Conservation (phyloP, 768 basidiomycete genomes). For the Mycena vulgaris region DNA sequence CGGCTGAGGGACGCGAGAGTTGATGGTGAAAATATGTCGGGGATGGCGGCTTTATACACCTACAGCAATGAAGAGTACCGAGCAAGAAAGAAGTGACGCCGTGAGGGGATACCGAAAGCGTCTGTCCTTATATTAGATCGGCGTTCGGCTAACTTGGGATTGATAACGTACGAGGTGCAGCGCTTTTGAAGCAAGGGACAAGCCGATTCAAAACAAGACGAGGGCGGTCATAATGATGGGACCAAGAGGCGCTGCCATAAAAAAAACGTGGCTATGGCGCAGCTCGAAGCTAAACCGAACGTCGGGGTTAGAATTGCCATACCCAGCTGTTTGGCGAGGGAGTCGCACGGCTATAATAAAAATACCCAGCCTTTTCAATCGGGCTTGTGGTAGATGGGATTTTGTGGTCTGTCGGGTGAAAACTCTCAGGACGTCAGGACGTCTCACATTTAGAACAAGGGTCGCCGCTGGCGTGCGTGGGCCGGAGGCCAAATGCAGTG, state of each 20-base stretch:
- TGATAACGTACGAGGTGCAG: constrained; percentile 27
- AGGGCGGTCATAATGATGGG: constrained; percentile 32
- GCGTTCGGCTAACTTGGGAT: constrained; percentile 27
- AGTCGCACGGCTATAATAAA: constrained; percentile 20
- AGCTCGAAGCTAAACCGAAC: constrained; percentile 30
- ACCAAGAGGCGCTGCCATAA: constrained; percentile 25
- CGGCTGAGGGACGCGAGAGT: constrained; percentile 6
- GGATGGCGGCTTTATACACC: constrained; percentile 12
- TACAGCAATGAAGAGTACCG: background rate
- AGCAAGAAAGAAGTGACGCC: background rate
- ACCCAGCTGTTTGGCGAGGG: constrained; percentile 31
- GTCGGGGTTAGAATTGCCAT: constrained; percentile 19
- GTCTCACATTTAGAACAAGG: constrained; percentile 21
- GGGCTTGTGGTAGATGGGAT: constrained; percentile 14
- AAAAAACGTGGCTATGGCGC: constrained; percentile 34
- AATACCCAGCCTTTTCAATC: constrained; percentile 6
- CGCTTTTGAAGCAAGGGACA: constrained; percentile 33
- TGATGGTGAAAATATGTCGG: background rate
- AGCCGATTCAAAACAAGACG: constrained; percentile 37
- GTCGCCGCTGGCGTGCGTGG: constrained; percentile 12
- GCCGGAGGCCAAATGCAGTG: constrained; percentile 14
- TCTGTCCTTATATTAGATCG: constrained; percentile 30
- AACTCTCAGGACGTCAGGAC: constrained; percentile 27
- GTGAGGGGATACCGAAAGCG: constrained; percentile 20
- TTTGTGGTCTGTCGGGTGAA: constrained; percentile 2